These are phyloP conservation scores for Paecilomyces fulvus DNA, from an alignment of 2,329 filamentous ascomycete genomes.

Conservation along the genomic window DNA sequence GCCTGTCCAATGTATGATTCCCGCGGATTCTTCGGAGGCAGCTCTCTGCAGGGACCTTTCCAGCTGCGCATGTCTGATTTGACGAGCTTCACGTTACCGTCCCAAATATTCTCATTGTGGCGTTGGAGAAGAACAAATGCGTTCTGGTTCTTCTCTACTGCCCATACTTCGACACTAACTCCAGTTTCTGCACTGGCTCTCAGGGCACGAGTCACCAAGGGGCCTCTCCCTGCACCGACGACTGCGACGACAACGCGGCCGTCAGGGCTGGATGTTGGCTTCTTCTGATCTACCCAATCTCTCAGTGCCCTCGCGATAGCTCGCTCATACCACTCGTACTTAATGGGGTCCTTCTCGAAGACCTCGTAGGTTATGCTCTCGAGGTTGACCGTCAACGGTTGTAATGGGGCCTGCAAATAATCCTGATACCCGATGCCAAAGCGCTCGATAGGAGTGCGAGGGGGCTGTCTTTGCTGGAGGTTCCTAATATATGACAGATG, in stretches of 20 bases:
- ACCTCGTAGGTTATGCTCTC: slow-evolving; percentile 98
- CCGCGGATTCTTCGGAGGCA: slow-evolving; percentile 6
- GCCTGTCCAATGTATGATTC: slow-evolving; percentile 24
- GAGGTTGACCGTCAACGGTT: slow-evolving; percentile 90
- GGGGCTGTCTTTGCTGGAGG: slow-evolving; percentile 72
- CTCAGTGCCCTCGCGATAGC: slow-evolving; percentile 72
- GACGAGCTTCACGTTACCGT: slow-evolving; percentile 69
- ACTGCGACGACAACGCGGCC: slow-evolving; percentile 79
- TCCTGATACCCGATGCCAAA: slow-evolving; percentile 75
- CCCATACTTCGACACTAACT: slow-evolving; percentile 77
- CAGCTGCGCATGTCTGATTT: slow-evolving; percentile 97
- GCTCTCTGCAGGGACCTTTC: slow-evolving; percentile 59
- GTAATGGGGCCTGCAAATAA: slow-evolving; percentile 88
- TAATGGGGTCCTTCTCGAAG: slow-evolving; percentile 96
- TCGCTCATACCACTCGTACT: slow-evolving; percentile 90
- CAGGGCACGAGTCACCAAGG: slow-evolving; percentile 79
- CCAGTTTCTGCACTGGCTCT: slow-evolving; percentile 68
- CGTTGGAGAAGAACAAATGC: slow-evolving; percentile 87
- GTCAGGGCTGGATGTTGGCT: slow-evolving; percentile 63
- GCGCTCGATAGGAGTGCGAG: slow-evolving; percentile 53
- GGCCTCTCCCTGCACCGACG: slow-evolving; percentile 85
- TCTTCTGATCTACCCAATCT: slow-evolving; percentile 66
- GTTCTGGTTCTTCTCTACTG: slow-evolving; percentile 96
- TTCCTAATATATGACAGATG: slow-evolving; percentile 77
- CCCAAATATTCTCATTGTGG: slow-evolving; percentile 79